phyloP scores from a whole-genome alignment of 805 yeast genomes.

The Wickerhamiella azyma region DNA sequence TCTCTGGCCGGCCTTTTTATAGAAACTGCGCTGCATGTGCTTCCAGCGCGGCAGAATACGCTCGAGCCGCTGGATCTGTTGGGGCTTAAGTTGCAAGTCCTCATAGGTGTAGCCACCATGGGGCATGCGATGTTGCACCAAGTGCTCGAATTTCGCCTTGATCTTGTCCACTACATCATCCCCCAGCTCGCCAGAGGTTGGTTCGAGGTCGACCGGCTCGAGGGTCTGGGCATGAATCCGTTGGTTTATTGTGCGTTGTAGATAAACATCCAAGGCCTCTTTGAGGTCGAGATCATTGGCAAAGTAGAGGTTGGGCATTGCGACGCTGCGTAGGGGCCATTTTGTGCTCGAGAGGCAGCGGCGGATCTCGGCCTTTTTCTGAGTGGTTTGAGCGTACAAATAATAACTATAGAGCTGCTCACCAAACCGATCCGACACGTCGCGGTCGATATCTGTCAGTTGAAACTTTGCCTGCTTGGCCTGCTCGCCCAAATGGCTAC shows the following conservation, averaged over 20 bases:
- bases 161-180: not conserved
- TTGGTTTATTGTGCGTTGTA: conserved; percentile 16
- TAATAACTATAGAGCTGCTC: not conserved
- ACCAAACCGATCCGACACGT: conserved; percentile 7
- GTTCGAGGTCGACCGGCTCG: conserved; percentile 16
- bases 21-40: not conserved
- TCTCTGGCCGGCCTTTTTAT: not conserved
- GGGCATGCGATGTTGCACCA: not conserved
- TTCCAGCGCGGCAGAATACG: not conserved
- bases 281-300: not conserved
- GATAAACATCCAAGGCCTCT: conserved; percentile 17
- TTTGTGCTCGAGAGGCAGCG: conserved; percentile 1
- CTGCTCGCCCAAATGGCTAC: not conserved
- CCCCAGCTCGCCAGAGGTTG: conserved; percentile 10
- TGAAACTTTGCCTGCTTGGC: conserved; percentile 1
- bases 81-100: not conserved
- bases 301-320: not conserved
- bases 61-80: not conserved
- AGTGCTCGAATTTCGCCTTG: not conserved
- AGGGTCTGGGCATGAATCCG: conserved; percentile 14
- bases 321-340: not conserved
- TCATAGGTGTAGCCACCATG: not conserved
- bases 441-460: not conserved
- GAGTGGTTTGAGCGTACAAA: not conserved
- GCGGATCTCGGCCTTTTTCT: not conserved